phyloP scores from a whole-genome alignment of 768 basidiomycete genomes.

The Hemileccinum rubropunctum region DNA sequence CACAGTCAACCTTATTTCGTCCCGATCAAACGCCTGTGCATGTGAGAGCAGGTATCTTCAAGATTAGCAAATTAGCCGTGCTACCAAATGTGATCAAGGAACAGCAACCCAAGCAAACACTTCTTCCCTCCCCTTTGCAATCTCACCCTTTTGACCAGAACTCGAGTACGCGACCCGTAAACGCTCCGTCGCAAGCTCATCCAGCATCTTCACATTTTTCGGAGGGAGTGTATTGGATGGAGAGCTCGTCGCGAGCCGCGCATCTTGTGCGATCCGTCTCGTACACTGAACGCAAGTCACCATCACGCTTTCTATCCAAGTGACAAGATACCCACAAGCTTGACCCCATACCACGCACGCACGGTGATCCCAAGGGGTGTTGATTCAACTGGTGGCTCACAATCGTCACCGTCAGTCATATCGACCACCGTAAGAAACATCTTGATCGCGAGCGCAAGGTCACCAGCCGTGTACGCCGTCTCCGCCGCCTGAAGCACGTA shows the following conservation, averaged over 20 bases:
- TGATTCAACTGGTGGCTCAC: slow-evolving; percentile 49
- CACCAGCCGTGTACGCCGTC: slow-evolving; percentile 78
- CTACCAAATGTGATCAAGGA: slow-evolving; percentile 7
- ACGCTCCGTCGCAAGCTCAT: slow-evolving; percentile 71
- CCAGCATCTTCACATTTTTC: slow-evolving; percentile 54
- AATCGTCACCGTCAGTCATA: slow-evolving; percentile 64
- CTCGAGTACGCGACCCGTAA: slow-evolving; percentile 62
- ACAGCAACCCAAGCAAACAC: slow-evolving; percentile 45
- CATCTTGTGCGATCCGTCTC: slow-evolving; percentile 47
- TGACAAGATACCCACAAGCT: slow-evolving; percentile 52
- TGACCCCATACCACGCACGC: slow-evolving; percentile 82
- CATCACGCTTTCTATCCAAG: not conserved
- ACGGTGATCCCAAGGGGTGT: slow-evolving; percentile 51
- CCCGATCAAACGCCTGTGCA: not conserved
- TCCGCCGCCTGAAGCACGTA: slow-evolving; percentile 84
- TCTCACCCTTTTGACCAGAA: slow-evolving; percentile 34
- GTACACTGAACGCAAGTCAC: slow-evolving; percentile 46
- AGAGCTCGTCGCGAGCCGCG: slow-evolving; percentile 41
- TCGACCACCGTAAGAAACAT: slow-evolving; percentile 77
- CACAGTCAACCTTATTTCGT: not conserved
- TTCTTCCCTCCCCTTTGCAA: slow-evolving; percentile 41
- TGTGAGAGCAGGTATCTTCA: not conserved
- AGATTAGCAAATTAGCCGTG: slow-evolving; percentile 5
- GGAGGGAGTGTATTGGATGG: slow-evolving; percentile 56
- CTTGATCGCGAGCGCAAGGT: slow-evolving; percentile 73